These are phyloP conservation scores for Eudorina sp. DNA, from an alignment of 139 green algal genomes.

Conservation along the genomic window DNA sequence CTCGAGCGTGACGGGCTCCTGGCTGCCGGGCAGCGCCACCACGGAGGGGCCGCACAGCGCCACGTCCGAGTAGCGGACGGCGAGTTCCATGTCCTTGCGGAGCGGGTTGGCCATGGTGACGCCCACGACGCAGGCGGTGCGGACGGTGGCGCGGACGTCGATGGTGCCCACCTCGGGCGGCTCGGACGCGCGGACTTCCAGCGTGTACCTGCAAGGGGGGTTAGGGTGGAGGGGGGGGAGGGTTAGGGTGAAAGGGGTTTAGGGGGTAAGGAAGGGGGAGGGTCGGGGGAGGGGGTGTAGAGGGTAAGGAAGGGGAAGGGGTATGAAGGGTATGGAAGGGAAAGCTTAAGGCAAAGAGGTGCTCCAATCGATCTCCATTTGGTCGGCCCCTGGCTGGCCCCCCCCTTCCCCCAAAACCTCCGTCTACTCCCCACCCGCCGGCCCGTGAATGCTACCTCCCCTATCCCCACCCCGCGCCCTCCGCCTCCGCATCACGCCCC, in stretches of 20 bases:
- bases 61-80: constrained; percentile 56
- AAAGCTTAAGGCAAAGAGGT: too few species aligned
- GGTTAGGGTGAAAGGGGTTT: neutral
- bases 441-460: too few species aligned
- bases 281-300: neutral
- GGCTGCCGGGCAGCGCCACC: constrained; percentile 52
- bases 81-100: constrained; percentile 59
- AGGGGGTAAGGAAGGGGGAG: neutral
- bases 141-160: constrained; percentile 62
- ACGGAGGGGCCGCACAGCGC: constrained; percentile 62
- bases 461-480: too few species aligned
- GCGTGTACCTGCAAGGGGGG: constrained; percentile 58
- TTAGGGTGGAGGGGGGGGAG: neutral
- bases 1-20: constrained; percentile 50
- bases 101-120: constrained; percentile 67
- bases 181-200: constrained; percentile 72
- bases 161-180: constrained; percentile 72
- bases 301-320: neutral
- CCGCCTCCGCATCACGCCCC: too few species aligned
- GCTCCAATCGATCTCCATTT: too few species aligned
- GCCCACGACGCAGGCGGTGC: constrained; percentile 54
- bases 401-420: too few species aligned
- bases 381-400: too few species aligned
- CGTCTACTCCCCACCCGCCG: too few species aligned
- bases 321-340: too few species aligned